Evolutionary conservation across 192 early-diverging fungal species (phyloP), one percentile per base, ranked within the genome.

Genomic region (Coemansia sp.): DNA sequence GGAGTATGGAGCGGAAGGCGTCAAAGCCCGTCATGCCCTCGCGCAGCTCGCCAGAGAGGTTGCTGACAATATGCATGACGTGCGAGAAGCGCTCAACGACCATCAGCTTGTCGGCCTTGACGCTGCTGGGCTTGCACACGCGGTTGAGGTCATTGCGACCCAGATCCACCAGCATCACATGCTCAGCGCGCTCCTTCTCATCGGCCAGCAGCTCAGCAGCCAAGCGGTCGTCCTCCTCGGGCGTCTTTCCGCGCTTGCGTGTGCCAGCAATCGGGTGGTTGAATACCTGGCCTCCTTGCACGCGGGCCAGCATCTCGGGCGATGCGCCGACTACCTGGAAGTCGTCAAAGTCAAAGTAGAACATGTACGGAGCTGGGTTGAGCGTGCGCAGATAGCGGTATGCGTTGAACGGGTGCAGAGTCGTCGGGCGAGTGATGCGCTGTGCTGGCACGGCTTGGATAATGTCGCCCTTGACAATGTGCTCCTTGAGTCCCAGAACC

Each of bases 341-440:
- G 56, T 88, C 93, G 48, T 91, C 88, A 53, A 99, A 79, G 70
- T 98, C 89, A 66, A 99, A 86, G 76, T 98, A 99, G 74, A 99
- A 99, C 95, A 99, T 96, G 79, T 99, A 99, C 20, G 97, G 97
- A 7, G 95, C 97, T n/a, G 97, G 97, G 72, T 98, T 99, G 52
- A 98, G 79, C 18, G 90, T 93, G 56, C 97, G 86, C 62, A 99
- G 83, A 61, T 95, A 90, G 38, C 97, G 87, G 83, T 99, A 99
- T 25, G 95, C 94, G 75, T 99, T 99, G 83, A 99, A 98, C 11
- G 97, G 96, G 77, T 99, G 94, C 43, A 99, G 75, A 3, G 88
- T 73, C 10, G 97, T 98, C 14, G 85, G 85, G 43, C 93, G 93
- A 25, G 89, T 86, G 62, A 98, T 81, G 36, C 97, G 84, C 77